Percentiles rank a stretch among this genome's conserved stretches.
These are phyloP conservation scores for Kregervanrija pseudodelftensis DNA, from an alignment of 805 yeast species.

Conservation along the genomic window DNA sequence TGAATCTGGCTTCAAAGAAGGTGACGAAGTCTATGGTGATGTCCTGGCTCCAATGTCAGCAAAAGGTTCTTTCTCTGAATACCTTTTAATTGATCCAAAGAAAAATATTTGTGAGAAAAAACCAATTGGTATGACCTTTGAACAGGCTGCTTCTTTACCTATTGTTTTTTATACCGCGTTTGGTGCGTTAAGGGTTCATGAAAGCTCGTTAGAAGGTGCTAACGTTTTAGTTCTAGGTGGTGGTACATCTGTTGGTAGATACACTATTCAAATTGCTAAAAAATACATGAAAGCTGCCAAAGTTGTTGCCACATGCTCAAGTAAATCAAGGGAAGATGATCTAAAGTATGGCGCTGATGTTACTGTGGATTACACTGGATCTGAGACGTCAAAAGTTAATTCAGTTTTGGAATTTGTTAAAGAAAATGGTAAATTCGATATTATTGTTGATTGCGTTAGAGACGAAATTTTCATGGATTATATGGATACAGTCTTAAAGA, in stretches of 20 bases:
- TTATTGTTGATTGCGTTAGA: conserved; percentile 63
- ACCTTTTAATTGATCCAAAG: conserved; percentile 31
- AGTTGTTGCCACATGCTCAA: conserved; percentile 47
- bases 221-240: conserved; percentile 66
- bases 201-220: conserved; percentile 31
- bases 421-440: conserved; percentile 45
- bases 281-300: conserved; percentile 36
- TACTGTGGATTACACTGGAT: conserved; percentile 50
- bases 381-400: conserved; percentile 28
- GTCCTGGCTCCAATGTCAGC: conserved; percentile 2
- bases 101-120: conserved; percentile 26
- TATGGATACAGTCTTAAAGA: conserved; percentile 36
- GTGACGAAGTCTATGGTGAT: conserved; percentile 19
- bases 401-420: conserved; percentile 26
- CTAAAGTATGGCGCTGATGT: conserved; percentile 44
- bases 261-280: conserved; percentile 50
- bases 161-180: conserved; percentile 60
- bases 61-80: conserved; percentile 41
- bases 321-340: conserved; percentile 21
- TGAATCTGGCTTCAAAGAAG: conserved; percentile 9
- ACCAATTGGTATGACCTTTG: conserved; percentile 40
- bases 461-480: conserved; percentile 33
- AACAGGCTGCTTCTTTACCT: conserved; percentile 62
- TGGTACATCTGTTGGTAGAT: conserved; percentile 61
- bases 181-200: conserved; percentile 11